Percentiles rank a stretch among this genome's conserved stretches.
Evolutionary conservation across 2,329 filamentous ascomycete genomes (phyloP).

Genomic region (Pseudogymnoascus sp.): DNA sequence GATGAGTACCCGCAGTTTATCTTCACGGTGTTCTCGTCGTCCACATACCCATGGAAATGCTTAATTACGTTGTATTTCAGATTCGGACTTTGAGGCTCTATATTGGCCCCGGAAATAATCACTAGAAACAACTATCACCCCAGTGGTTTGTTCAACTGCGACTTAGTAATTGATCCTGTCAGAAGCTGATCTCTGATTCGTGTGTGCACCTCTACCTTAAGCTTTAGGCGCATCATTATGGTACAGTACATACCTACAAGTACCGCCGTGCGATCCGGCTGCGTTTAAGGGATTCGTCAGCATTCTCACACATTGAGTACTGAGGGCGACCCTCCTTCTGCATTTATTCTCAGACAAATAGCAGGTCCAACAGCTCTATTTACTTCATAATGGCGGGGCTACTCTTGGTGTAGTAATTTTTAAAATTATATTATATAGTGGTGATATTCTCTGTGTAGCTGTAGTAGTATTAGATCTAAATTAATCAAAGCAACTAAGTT

Average conservation of each 20-base stretch:
- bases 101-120: not conserved
- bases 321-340: too few relatives aligned
- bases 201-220: not conserved
- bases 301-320: not conserved
- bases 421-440: not conserved
- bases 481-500: constrained; percentile 12
- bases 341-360: too few relatives aligned
- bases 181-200: not conserved
- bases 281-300: not conserved
- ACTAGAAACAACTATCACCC: not conserved
- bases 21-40: constrained; percentile 12
- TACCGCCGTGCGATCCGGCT: not conserved
- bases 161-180: not conserved
- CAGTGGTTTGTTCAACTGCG: not conserved
- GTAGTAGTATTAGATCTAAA: constrained; percentile 12
- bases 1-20: constrained; percentile 12
- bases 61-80: constrained; percentile 12
- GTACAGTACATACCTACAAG: not conserved
- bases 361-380: too few relatives aligned
- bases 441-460: not conserved
- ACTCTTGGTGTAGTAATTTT: too few relatives aligned
- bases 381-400: too few relatives aligned
- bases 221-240: not conserved
- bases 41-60: constrained; percentile 11
- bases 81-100: constrained; percentile 10